Evolutionary conservation across 495 filamentous ascomycete species (phyloP), one percentile per base, ranked within the genome.

Genomic region (Trichocladium uniseriatum): DNA sequence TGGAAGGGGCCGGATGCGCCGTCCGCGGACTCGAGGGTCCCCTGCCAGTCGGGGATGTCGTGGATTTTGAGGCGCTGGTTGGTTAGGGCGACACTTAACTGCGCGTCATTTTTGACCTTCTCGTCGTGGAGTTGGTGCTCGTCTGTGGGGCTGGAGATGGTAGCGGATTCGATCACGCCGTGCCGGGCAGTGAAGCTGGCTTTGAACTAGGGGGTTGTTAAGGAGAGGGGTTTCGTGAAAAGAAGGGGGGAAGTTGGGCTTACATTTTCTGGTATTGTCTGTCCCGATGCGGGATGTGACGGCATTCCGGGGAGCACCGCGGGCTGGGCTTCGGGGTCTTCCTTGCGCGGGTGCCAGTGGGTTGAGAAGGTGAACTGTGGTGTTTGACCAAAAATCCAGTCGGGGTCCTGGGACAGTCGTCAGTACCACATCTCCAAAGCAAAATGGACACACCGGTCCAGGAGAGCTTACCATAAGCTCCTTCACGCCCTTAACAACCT

Each of bases 371-470:
- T 84, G 61, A 96, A 95, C 56, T 83, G 79, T 0, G 89, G 89
- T 16, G 89, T 95, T 63, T 94, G 87, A 2, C 74, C 76, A 62
- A 82, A 94, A 55, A 84, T 82, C 86, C 87, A 94, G 11, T 84
- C 80, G 5, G 67, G 59, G 0, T 85, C 87, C 79, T 87, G 24
- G 48, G 29, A 43, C 16, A 13, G 22, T 8, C 8, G 37, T 45
- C 18, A 36, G 15, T 36, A 45, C 3, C 31, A 21, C 16, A 13
- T 8, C 15, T 32, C 14, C 27, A 14, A 18, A 14, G 18, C 28
- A 18, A 9, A 28, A 9, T 19, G 7, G 31, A 38, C n/a, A 38
- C 2, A 28, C 1, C 10, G 27, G 10, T 29, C 27, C 27, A 29
- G 10, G 10, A 28, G 29, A 5, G 43, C 43, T 37, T 44, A 59